Percentiles rank a stretch among this genome's conserved stretches.
Evolutionary conservation across 192 early-diverging fungal genomes (phyloP).

Genomic region (Linnemannia schmuckeri): DNA sequence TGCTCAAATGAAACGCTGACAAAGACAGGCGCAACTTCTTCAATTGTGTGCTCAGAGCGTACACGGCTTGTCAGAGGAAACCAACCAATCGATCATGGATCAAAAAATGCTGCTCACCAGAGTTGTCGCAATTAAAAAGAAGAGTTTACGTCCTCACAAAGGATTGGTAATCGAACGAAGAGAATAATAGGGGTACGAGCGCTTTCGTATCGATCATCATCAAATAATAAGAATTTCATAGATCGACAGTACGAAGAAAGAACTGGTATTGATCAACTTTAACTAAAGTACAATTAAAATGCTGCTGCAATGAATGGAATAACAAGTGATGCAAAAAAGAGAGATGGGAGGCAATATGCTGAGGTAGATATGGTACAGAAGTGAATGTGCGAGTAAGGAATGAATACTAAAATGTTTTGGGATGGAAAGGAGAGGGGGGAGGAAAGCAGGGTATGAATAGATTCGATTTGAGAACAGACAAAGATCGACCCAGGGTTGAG

Average conservation of each 20-base stretch:
- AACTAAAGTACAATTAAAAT: conserved; percentile 9
- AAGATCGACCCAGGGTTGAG: not conserved
- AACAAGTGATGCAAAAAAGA: not conserved
- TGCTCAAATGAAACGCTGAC: too few species aligned
- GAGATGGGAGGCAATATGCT: not conserved
- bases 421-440: not conserved
- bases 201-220: not conserved
- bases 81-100: too few species aligned
- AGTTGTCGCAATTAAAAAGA: too few species aligned
- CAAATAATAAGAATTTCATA: not conserved
- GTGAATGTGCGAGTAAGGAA: not conserved
- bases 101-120: too few species aligned
- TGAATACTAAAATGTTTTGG: not conserved
- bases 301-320: not conserved
- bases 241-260: not conserved
- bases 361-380: not conserved
- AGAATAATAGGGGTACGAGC: too few species aligned
- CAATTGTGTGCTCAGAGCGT: too few species aligned
- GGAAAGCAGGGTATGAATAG: not conserved
- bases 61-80: too few species aligned
- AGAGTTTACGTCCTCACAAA: too few species aligned
- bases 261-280: not conserved
- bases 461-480: not conserved
- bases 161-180: too few species aligned
- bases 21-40: too few species aligned